Evolutionary conservation across 768 basidiomycete genomes (phyloP), one percentile per base, ranked within the genome.

Genomic region (Mycena belliarum): DNA sequence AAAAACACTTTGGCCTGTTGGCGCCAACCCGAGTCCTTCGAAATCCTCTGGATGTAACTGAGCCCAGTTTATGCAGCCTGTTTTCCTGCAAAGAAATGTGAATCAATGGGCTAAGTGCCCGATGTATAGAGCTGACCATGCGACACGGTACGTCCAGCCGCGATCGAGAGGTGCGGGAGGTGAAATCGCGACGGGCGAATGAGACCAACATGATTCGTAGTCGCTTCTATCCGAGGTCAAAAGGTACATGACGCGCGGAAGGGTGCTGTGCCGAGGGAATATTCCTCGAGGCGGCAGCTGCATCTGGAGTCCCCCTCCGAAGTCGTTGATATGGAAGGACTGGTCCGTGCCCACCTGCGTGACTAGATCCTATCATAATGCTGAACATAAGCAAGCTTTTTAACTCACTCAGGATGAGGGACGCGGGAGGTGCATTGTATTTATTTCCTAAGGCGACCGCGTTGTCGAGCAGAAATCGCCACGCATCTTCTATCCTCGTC

Each of bases 71-170:
- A 49, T 49, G 8, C 26, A 49, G 8, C 49, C 49, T 7, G 49
- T 49, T 37, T 26, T 49, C 49, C 49, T 49, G 25, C n/a, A 20
- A 43, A 25, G 9, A 25, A 38, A 38, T 10, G 16, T 9, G 16
- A 24, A 6, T 23, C 8, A 3, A 10, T 35, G 14, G 28, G 24
- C 6, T 16, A 8, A 2, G 5, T 5, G 4, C 23, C 9, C 14
- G 20, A 61, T 45, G 66, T 62, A n/a, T 42, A 24, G 18, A 23
- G 37, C 56, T 51, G 15, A 57, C 56, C 57, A 59, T 14, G 14
- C 24, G 10, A 59, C 46, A 9, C 25, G 15, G 40, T 40, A 46
- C 15, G 57, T 59, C 57, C 57, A 59, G 21, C 45, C 57, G 18
- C 24, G 45, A 20, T 59, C 57, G 32, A 59, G 57, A 18, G 45